phyloP scores from a whole-genome alignment of 2,329 filamentous ascomycete species.

The Cytospora mali region DNA sequence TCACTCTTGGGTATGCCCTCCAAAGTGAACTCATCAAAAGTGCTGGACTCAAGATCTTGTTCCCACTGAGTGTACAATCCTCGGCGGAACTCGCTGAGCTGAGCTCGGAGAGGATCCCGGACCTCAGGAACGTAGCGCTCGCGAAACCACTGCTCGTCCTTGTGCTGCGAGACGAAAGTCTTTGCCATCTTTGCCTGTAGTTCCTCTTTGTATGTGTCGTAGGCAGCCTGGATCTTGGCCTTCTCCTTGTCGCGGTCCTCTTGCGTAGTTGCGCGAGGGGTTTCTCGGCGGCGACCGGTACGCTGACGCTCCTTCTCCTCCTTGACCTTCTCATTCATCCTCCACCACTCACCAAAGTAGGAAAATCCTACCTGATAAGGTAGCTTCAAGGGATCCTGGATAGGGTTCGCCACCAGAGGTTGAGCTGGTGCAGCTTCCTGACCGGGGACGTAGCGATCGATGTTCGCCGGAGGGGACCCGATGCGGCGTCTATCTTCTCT shows the following conservation, averaged over 20 bases:
- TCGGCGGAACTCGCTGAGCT: conserved; percentile 79
- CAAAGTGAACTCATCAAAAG: conserved; percentile 92
- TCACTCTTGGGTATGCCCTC: conserved; percentile 94
- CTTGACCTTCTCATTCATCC: conserved; percentile 78
- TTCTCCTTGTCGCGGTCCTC: conserved; percentile 81
- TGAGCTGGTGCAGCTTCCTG: conserved; percentile 59
- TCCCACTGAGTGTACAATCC: conserved; percentile 86
- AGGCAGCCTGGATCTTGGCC: conserved; percentile 72
- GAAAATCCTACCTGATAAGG: conserved; percentile 84
- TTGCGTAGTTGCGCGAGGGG: conserved; percentile 66
- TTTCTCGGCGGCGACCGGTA: conserved; percentile 68
- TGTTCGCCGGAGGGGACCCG: conserved; percentile 67
- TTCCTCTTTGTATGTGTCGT: conserved; percentile 69
- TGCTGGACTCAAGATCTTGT: conserved; percentile 78
- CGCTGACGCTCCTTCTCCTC: conserved; percentile 75
- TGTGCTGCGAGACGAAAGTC: conserved; percentile 87
- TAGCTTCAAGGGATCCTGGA: conserved; percentile 71
- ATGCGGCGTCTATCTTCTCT: conserved; percentile 66
- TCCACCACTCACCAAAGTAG: conserved; percentile 87
- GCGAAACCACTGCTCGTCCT: conserved; percentile 96
- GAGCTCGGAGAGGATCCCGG: conserved; percentile 71
- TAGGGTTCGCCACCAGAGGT: conserved; percentile 60
- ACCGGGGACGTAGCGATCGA: conserved; percentile 83
- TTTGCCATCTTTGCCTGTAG: conserved; percentile 80
- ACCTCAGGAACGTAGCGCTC: conserved; percentile 90